Base-by-base conservation (phyloP, 208 protist species). In the Leishmania major region DNA sequence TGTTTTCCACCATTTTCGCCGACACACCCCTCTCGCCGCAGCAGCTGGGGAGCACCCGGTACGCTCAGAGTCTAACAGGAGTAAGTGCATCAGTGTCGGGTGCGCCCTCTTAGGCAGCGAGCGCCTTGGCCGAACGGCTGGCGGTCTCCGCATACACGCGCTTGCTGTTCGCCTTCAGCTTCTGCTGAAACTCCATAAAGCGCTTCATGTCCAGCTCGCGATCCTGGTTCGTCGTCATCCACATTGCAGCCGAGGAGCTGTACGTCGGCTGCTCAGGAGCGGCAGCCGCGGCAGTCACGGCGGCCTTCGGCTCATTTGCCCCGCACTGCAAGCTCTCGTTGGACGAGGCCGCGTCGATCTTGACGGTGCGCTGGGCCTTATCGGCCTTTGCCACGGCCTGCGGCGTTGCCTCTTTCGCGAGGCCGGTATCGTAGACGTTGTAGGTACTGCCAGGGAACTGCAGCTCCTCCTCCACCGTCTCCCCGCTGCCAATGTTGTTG, bases 201-300 rank as follows among this genome's bases (percentile, higher is more conserved):
- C 90, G 91, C 31, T 85, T 37, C 92, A 96, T 94, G 69, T 95
- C 91, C 7, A 84, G 80, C 72, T 91, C 91, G 22, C 87, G 82
- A 40, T 90, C 86, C 78, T 97, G 94, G 71, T 95, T 97, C 2
- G 94, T 96, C n/a, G 93, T 96, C 57, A 83, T 88, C 93, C 94
- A 97, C 79, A 96, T 71, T 25, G 93, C 87, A 19, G 89, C 85
- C 28, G 91, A 89, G n/a, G 90, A 91, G 70, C 80, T 92, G 77
- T 75, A 87, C 11, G 67, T 55, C 67, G 62, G 82, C 75, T 81
- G 76, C 78, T 79, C 86, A 28, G 69, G 43, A 10, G 59, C 57
- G 28, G 74, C 79, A 10, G 77, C 43, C 17, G 67, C 57, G 28
- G 74, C 79, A 10, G 77, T 51, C 40, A 72, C 67, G 25, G 31